Percentiles rank a stretch among this genome's conserved stretches.
Conservation (phyloP, 495 filamentous ascomycete species). For the Annulohypoxylon stygium region DNA sequence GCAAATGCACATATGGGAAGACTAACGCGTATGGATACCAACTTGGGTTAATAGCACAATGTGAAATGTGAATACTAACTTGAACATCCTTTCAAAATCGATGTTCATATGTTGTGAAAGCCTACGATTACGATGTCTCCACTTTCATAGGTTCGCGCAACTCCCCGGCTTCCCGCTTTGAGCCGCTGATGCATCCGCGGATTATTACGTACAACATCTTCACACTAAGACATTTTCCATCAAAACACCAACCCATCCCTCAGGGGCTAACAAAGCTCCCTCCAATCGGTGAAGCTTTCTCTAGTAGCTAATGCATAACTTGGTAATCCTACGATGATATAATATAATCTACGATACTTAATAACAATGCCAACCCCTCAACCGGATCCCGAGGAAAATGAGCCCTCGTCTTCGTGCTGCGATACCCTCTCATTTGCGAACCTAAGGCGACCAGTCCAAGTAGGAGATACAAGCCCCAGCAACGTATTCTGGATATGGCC, state of each 20-base stretch:
- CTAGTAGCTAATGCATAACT: neutral
- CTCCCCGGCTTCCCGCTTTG: constrained; percentile 21
- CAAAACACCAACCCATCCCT: neutral
- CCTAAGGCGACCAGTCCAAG: constrained; percentile 41
- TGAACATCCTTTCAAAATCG: neutral
- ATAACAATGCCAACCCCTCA: constrained; percentile 30
- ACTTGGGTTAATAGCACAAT: neutral
- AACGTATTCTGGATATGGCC: constrained; percentile 75
- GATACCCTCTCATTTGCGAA: constrained; percentile 31
- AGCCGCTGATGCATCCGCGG: constrained; percentile 18
- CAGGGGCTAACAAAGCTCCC: neutral
- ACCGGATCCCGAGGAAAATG: constrained; percentile 38
- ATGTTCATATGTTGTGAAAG: neutral
- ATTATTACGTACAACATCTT: constrained; percentile 7
- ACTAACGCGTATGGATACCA: neutral
- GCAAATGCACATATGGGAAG: neutral
- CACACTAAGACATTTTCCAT: neutral
- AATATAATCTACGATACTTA: neutral
- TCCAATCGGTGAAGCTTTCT: neutral
- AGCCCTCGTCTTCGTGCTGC: constrained; percentile 31
- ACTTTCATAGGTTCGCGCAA: constrained; percentile 11
- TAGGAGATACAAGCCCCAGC: constrained; percentile 46
- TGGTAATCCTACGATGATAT: neutral
- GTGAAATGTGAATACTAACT: constrained; percentile 20
- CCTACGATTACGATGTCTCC: neutral